Evolutionary conservation across 805 yeast species (phyloP).

Genomic region (Sugiyamaella marilandica): DNA sequence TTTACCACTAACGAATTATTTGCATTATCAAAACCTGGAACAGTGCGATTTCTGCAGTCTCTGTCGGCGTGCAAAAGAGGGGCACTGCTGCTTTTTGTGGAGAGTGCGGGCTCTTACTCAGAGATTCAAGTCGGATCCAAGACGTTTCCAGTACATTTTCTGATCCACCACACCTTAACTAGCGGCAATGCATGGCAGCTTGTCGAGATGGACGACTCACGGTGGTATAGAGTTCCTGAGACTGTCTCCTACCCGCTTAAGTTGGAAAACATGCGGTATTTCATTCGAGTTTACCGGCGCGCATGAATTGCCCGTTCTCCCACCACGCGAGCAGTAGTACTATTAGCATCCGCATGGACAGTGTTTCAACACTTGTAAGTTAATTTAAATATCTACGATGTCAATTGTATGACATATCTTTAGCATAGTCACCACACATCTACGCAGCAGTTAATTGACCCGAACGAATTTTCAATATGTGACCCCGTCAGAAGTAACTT

Average conservation of each 20-base stretch:
- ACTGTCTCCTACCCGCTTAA: constrained; percentile 59
- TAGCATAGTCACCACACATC: too few species aligned
- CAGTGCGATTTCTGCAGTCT: constrained; percentile 54
- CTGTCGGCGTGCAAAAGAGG: constrained; percentile 54
- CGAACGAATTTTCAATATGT: too few species aligned
- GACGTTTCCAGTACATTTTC: constrained; percentile 75
- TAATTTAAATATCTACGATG: too few species aligned
- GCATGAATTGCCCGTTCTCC: not conserved
- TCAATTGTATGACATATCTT: too few species aligned
- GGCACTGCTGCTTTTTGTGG: constrained; percentile 61
- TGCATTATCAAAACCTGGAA: constrained; percentile 56
- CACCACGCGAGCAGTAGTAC: too few species aligned
- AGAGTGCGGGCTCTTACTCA: constrained; percentile 88
- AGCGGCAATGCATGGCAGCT: constrained; percentile 67
- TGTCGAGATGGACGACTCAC: constrained; percentile 61
- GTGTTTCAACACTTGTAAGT: too few species aligned
- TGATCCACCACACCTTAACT: constrained; percentile 66
- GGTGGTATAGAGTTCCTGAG: constrained; percentile 67
- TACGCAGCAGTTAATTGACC: too few species aligned
- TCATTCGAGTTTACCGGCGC: constrained; percentile 56
- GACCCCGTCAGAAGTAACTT: too few species aligned
- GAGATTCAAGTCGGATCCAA: constrained; percentile 72
- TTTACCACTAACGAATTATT: constrained; percentile 88
- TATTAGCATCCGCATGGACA: too few species aligned
- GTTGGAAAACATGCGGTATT: constrained; percentile 83